These are phyloP conservation scores for Aspergillus sp. DNA, from an alignment of 2,329 filamentous ascomycete species.

Conservation along the genomic window DNA sequence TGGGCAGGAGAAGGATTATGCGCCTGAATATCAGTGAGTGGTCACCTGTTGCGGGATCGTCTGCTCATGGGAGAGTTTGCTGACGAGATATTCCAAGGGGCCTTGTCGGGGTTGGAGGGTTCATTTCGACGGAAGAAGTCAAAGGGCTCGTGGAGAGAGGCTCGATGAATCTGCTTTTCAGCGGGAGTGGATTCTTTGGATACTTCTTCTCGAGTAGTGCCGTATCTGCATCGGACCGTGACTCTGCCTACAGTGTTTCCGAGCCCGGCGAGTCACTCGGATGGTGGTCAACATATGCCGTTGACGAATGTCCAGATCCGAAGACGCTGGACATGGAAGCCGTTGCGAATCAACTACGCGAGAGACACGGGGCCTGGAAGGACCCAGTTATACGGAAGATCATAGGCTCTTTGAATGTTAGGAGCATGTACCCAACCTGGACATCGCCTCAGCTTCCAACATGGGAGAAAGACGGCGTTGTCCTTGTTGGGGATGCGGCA, in stretches of 20 bases:
- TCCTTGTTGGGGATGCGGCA: conserved; percentile 59
- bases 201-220: conserved; percentile 41
- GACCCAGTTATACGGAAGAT: conserved; percentile 47
- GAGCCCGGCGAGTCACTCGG: conserved; percentile 33
- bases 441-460: conserved; percentile 48
- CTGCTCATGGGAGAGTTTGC: neutral
- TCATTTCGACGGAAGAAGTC: conserved; percentile 35
- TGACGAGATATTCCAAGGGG: conserved; percentile 31
- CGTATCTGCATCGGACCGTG: conserved; percentile 17
- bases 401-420: conserved; percentile 38
- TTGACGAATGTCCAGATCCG: conserved; percentile 32
- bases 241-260: conserved; percentile 27
- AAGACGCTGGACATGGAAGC: conserved; percentile 31
- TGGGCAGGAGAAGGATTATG: conserved; percentile 33
- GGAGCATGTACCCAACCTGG: conserved; percentile 51
- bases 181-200: conserved; percentile 53
- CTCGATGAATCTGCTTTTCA: conserved; percentile 47
- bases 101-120: conserved; percentile 49
- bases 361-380: conserved; percentile 47
- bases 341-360: conserved; percentile 37
- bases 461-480: conserved; percentile 50
- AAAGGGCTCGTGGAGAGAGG: conserved; percentile 33
- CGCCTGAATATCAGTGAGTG: conserved; percentile 43
- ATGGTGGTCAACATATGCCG: conserved; percentile 50
- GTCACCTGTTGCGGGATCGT: no score